Evolutionary conservation across 2,329 filamentous ascomycete genomes (phyloP).

Genomic region (Microdochium nivale): DNA sequence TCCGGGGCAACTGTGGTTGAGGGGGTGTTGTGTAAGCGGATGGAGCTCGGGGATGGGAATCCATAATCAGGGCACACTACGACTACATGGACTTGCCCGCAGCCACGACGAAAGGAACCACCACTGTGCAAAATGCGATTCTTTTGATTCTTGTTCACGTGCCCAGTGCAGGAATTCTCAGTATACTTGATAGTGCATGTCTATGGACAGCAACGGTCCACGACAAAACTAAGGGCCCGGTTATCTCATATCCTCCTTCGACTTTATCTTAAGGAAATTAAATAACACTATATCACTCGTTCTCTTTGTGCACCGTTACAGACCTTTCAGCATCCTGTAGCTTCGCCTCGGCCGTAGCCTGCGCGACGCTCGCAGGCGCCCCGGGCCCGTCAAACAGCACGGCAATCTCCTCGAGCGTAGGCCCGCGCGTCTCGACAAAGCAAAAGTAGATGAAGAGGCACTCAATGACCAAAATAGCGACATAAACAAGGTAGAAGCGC

Average conservation of each 20-base stretch:
- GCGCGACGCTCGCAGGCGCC: slow-evolving; percentile 4
- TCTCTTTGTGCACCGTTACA: background rate
- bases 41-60: too few species aligned
- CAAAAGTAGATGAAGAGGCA: slow-evolving; percentile 30
- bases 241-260: background rate
- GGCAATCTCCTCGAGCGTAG: slow-evolving; percentile 46
- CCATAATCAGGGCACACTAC: too few species aligned
- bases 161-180: background rate
- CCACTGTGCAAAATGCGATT: too few species aligned
- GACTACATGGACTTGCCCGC: too few species aligned
- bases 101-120: too few species aligned
- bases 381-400: slow-evolving; percentile 39
- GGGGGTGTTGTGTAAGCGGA: too few species aligned
- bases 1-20: too few species aligned
- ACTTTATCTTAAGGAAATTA: background rate
- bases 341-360: background rate
- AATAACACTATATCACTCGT: background rate
- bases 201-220: background rate
- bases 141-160: too few species aligned
- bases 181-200: background rate
- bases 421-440: slow-evolving; percentile 44
- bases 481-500: slow-evolving; percentile 51
- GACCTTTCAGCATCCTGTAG: background rate
- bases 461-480: slow-evolving; percentile 34
- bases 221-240: background rate